These are phyloP conservation scores for Globisporangium uncinulatum DNA, from an alignment of 352 stramenopile species.

Conservation along the genomic window DNA sequence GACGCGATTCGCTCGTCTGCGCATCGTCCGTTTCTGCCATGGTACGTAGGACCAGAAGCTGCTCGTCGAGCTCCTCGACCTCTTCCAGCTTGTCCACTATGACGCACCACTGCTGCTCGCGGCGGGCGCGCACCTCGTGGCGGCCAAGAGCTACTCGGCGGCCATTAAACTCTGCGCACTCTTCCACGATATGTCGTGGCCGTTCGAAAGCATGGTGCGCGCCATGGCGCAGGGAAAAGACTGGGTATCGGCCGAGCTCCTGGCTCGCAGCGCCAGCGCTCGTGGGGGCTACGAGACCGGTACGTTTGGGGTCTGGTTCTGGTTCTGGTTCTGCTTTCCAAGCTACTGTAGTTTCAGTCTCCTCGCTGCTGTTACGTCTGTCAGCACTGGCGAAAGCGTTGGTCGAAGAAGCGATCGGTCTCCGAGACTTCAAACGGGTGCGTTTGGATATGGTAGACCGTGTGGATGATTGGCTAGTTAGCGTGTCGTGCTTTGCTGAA, in stretches of 20 bases:
- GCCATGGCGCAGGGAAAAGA: constrained; percentile 47
- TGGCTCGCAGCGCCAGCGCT: constrained; percentile 35
- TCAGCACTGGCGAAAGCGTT: constrained; percentile 27
- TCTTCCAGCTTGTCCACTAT: constrained; percentile 44
- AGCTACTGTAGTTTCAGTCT: constrained; percentile 7
- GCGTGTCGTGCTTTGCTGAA: not conserved
- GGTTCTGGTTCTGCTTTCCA: not conserved
- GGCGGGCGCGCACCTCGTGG: constrained; percentile 21
- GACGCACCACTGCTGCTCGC: constrained; percentile 15
- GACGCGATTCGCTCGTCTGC: not conserved
- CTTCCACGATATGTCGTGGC: constrained; percentile 27
- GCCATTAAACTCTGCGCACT: constrained; percentile 43
- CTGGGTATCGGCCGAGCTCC: constrained; percentile 49
- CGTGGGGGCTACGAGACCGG: not conserved
- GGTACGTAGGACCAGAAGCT: constrained; percentile 40
- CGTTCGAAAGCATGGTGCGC: constrained; percentile 24
- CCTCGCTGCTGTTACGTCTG: not conserved
- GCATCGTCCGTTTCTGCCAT: too few relatives aligned
- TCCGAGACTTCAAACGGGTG: constrained; percentile 61
- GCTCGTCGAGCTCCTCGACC: constrained; percentile 47
- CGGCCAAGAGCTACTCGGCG: constrained; percentile 37
- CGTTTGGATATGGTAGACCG: not conserved
- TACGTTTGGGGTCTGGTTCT: not conserved
- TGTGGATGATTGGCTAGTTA: not conserved
- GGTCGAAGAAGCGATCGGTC: constrained; percentile 42